Percentiles rank a stretch among this genome's conserved stretches.
phyloP scores from a whole-genome alignment of 2,329 filamentous ascomycete species.

The Pestalotiopsis sp. region DNA sequence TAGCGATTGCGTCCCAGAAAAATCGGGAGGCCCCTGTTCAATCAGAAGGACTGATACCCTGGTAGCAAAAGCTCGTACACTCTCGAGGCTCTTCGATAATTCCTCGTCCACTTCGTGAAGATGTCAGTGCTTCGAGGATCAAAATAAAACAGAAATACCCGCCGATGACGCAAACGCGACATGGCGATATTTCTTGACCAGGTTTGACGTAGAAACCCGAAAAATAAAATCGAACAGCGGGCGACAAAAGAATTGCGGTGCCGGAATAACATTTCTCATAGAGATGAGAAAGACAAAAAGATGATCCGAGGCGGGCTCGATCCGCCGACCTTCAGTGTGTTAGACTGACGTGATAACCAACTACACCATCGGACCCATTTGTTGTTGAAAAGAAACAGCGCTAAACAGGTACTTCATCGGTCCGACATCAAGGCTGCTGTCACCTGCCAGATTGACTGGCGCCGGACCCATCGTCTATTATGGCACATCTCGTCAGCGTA shows the following conservation, averaged over 20 bases:
- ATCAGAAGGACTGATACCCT: background rate
- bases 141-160: background rate
- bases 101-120: background rate
- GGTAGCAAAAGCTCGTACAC: background rate
- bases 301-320: constrained; percentile 12
- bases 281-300: background rate
- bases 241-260: background rate
- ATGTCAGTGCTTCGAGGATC: background rate
- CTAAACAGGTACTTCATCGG: no score
- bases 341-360: constrained; percentile 13
- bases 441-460: no score
- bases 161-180: background rate
- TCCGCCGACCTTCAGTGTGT: constrained; percentile 12
- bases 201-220: background rate
- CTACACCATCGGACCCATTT: constrained; percentile 10
- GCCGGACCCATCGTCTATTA: no score
- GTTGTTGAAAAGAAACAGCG: background rate
- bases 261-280: background rate
- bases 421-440: no score
- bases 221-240: background rate
- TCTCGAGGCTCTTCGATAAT: no score
- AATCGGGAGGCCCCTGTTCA: no score
- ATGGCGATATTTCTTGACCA: background rate
- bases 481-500: no score
- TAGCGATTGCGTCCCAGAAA: no score